Evolutionary conservation across 169 alveolate species (phyloP).

Genomic region (Plasmodium coatneyi): DNA sequence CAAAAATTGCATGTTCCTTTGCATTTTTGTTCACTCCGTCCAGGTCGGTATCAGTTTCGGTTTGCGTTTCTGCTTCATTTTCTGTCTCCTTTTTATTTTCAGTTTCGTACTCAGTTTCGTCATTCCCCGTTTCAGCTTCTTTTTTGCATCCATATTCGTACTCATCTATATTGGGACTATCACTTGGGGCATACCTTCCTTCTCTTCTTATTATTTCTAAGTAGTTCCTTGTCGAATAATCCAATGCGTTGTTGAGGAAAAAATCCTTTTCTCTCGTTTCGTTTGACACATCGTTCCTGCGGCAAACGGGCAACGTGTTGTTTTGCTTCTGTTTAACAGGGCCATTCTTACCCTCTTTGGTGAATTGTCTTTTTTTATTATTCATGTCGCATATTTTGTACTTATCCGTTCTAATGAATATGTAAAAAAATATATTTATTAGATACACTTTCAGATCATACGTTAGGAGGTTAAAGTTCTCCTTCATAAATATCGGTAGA

Average conservation of each 20-base stretch:
- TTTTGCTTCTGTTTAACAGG: slow-evolving; percentile 1
- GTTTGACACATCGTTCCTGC: background rate
- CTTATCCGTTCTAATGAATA: slow-evolving; percentile 44
- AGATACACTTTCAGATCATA: slow-evolving; percentile 45
- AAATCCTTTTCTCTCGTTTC: slow-evolving; percentile 5
- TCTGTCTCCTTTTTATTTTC: slow-evolving; percentile 32
- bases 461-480: slow-evolving; percentile 36
- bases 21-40: slow-evolving; percentile 1
- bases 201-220: slow-evolving; percentile 16
- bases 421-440: slow-evolving; percentile 67
- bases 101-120: slow-evolving; percentile 32
- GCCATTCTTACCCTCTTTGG: slow-evolving; percentile 2
- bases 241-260: background rate
- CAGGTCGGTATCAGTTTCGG: slow-evolving; percentile 22
- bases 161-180: background rate
- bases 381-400: slow-evolving; percentile 26
- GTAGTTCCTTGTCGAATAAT: slow-evolving; percentile 9
- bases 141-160: background rate
- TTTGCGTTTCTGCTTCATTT: slow-evolving; percentile 25
- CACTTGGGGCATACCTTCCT: background rate
- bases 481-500: slow-evolving; percentile 57
- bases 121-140: background rate
- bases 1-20: slow-evolving; percentile 15
- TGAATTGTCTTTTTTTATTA: slow-evolving; percentile 20
- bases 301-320: background rate